A percentile compares a stretch with the other conserved stretches of the same genome.
Conservation (phyloP, 371 early-diverging fungal genomes). For the Syncephalastrum contaminatum region DNA sequence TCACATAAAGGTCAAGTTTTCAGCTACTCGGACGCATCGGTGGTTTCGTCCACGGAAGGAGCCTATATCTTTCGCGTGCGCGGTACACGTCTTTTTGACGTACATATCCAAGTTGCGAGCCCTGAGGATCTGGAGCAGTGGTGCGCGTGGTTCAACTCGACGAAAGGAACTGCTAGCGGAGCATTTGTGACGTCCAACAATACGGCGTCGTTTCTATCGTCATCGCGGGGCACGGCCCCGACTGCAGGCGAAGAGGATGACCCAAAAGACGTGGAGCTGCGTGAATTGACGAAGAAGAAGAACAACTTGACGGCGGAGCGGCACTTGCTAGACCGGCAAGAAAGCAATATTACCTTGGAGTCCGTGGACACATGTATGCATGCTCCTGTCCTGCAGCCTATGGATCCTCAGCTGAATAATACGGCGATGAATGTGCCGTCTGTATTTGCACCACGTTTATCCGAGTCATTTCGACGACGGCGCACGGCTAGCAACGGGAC, state of each 20-base stretch:
- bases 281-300: too few relatives aligned
- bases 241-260: constrained; percentile 3
- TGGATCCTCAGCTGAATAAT: too few relatives aligned
- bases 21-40: constrained; percentile 40
- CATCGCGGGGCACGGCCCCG: neutral
- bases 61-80: constrained; percentile 47
- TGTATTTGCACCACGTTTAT: too few relatives aligned
- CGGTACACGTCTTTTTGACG: constrained; percentile 36
- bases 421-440: too few relatives aligned
- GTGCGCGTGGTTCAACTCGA: constrained; percentile 37
- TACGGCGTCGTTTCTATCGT: neutral
- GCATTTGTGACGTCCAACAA: neutral
- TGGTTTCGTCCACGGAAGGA: constrained; percentile 29
- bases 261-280: neutral
- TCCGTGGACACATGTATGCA: constrained; percentile 12
- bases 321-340: constrained; percentile 6
- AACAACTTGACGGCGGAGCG: neutral
- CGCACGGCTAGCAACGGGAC: too few relatives aligned
- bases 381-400: constrained; percentile 5
- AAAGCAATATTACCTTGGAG: constrained; percentile 11
- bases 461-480: too few relatives aligned
- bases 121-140: constrained; percentile 46
- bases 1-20: constrained; percentile 40
- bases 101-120: constrained; percentile 50
- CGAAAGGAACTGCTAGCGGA: too few relatives aligned